Evolutionary conservation across 2,329 filamentous ascomycete genomes (phyloP).

Genomic region (Thermoascus crustaceus): DNA sequence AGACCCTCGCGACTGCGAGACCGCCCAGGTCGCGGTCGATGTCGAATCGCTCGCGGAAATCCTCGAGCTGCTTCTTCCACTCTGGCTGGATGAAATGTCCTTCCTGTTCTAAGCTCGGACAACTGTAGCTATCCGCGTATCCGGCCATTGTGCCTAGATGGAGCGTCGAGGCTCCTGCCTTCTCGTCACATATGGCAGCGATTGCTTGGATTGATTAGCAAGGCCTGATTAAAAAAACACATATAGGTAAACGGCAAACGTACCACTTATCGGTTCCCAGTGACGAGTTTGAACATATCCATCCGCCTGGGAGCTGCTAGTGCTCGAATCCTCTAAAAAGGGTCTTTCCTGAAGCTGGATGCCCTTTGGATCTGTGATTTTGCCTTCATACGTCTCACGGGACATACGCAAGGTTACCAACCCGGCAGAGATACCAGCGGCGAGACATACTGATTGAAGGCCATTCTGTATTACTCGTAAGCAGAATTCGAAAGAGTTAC

Average conservation of each 20-base stretch:
- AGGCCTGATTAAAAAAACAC: neutral
- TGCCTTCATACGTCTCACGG: slow-evolving; percentile 10
- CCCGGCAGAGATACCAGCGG: slow-evolving; percentile 17
- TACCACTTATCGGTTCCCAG: slow-evolving; percentile 30
- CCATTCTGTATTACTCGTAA: slow-evolving; percentile 12
- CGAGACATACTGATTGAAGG: slow-evolving; percentile 15
- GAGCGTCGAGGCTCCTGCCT: slow-evolving; percentile 13
- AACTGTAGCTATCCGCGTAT: slow-evolving; percentile 12
- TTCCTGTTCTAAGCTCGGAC: slow-evolving; percentile 8
- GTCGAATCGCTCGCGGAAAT: slow-evolving; percentile 38
- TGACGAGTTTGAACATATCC: slow-evolving; percentile 11
- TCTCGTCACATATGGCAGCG: slow-evolving; percentile 10
- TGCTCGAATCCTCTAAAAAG: slow-evolving; percentile 12
- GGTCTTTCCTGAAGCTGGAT: slow-evolving; percentile 13
- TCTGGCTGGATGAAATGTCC: slow-evolving; percentile 8
- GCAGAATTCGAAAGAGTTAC: neutral
- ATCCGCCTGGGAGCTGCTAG: slow-evolving; percentile 5
- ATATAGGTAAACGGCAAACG: neutral
- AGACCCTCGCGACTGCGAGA: slow-evolving; percentile 42
- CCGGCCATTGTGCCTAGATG: slow-evolving; percentile 25
- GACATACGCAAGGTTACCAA: slow-evolving; percentile 17
- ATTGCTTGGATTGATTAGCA: slow-evolving; percentile 20
- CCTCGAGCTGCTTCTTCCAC: slow-evolving; percentile 25
- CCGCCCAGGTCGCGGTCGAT: slow-evolving; percentile 43
- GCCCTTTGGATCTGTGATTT: neutral